Conservation (phyloP, 805 yeast species). For the Saturnispora sanitii region DNA sequence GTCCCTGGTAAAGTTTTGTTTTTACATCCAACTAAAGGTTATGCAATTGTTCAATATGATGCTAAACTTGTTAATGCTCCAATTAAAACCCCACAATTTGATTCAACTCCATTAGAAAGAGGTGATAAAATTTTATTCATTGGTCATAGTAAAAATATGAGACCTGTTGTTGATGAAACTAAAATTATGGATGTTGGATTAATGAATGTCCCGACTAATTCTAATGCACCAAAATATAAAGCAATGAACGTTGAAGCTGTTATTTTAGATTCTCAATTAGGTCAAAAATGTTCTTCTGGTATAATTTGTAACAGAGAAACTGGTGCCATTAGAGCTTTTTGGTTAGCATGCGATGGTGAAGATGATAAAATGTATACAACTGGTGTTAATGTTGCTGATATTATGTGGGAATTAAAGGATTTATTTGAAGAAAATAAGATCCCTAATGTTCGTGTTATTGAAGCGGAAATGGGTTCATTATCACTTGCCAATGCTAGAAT, state of each 20-base stretch:
- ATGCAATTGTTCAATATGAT: constrained; percentile 76
- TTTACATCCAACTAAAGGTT: constrained; percentile 80
- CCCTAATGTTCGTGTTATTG: constrained; percentile 59
- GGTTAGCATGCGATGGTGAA: constrained; percentile 81
- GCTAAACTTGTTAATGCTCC: constrained; percentile 65
- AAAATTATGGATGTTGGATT: constrained; percentile 69
- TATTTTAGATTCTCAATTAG: constrained; percentile 59
- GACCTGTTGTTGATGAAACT: constrained; percentile 67
- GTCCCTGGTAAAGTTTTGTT: constrained; percentile 75
- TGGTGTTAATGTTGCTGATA: constrained; percentile 69
- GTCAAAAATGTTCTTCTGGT: constrained; percentile 68
- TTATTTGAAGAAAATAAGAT: constrained; percentile 33
- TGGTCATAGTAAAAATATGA: constrained; percentile 64
- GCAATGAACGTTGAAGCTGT: constrained; percentile 77
- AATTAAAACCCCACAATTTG: constrained; percentile 56
- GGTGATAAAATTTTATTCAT: constrained; percentile 73
- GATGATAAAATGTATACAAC: constrained; percentile 55
- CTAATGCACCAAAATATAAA: constrained; percentile 68
- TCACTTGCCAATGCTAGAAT: constrained; percentile 69
- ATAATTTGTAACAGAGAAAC: constrained; percentile 56
- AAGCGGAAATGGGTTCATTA: constrained; percentile 65
- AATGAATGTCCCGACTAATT: constrained; percentile 58
- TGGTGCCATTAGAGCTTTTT: constrained; percentile 74
- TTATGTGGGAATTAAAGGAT: constrained; percentile 44
- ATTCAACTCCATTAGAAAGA: constrained; percentile 46